Base-by-base conservation (phyloP, 306 rosid genomes). In the Casuarina equisetifolia region DNA sequence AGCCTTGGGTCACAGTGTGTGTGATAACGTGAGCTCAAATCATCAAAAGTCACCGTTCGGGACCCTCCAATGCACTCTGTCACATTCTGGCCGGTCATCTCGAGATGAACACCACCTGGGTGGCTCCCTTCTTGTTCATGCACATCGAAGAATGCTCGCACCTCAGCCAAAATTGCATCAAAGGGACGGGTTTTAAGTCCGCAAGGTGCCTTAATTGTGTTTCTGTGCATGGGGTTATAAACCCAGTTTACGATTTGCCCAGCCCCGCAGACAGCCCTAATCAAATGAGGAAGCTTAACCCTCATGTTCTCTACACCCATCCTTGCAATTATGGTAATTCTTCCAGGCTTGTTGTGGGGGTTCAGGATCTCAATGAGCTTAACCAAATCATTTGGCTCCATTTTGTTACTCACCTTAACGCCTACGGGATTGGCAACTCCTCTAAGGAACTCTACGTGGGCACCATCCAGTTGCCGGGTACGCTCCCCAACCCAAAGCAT, bases 61-160 rank as follows among this genome's bases (percentile, higher is more conserved):
- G 96, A 90, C 63, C 92, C 96, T 78, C 96, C 96, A 36, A 88
- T 88, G 89, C 96, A 90, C 75, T n/a, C n/a, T n/a, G n/a, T n/a
- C n/a, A n/a, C n/a, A n/a, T n/a, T n/a, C n/a, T n/a, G n/a, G n/a
- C n/a, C n/a, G n/a, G n/a, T n/a, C n/a, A n/a, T n/a, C n/a, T n/a
- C n/a, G n/a, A n/a, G n/a, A n/a, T n/a, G n/a, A n/a, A n/a, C n/a
- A n/a, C n/a, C n/a, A n/a, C n/a, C n/a, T n/a, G n/a, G n/a, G n/a
- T n/a, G n/a, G n/a, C 91, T 88, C 16, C 96, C 96, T 90, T 90
- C 92, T 86, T 90, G 92, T 49, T 90, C 96, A 19, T 90, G 96
- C 59, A 90, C 96, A 40, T 90, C 96, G 49, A 90, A 90, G 87
- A 90, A 90, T 74, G 96, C 96, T 61, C 91, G 75, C 59, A 90